Evolutionary conservation across 805 yeast species (phyloP).

Genomic region (Nakazawaea ishiwadae): DNA sequence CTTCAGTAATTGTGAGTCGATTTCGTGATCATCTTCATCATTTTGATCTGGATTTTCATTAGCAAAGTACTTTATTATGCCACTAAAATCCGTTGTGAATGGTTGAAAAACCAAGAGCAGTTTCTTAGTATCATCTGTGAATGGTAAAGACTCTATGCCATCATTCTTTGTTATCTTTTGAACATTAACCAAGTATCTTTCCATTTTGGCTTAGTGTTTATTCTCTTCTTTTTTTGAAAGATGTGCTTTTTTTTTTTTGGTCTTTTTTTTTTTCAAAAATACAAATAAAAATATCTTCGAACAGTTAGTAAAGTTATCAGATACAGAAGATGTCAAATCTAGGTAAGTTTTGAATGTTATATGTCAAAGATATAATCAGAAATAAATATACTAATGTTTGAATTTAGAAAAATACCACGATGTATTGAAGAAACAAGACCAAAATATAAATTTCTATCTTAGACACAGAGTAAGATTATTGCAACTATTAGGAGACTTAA

Average conservation of each 20-base stretch:
- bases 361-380: too few species aligned
- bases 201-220: neutral
- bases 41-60: neutral
- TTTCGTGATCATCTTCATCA: constrained; percentile 1
- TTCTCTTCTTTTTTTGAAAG: neutral
- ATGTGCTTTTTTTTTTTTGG: neutral
- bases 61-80: neutral
- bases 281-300: too few species aligned
- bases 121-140: neutral
- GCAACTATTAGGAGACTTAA: constrained; percentile 5
- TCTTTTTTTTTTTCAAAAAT: neutral
- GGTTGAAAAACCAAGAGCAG: constrained; percentile 8
- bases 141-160: neutral
- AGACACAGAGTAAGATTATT: constrained; percentile 8
- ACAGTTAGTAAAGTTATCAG: too few species aligned
- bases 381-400: too few species aligned
- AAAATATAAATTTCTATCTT: constrained; percentile 8
- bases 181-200: neutral
- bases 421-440: constrained; percentile 5
- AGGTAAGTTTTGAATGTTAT: neutral
- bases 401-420: constrained; percentile 6
- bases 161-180: neutral
- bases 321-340: neutral
- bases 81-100: neutral
- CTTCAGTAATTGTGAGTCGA: too few species aligned